Evolutionary conservation across 75 land plant species (phyloP).

Genomic region (Larix kaempferi): DNA sequence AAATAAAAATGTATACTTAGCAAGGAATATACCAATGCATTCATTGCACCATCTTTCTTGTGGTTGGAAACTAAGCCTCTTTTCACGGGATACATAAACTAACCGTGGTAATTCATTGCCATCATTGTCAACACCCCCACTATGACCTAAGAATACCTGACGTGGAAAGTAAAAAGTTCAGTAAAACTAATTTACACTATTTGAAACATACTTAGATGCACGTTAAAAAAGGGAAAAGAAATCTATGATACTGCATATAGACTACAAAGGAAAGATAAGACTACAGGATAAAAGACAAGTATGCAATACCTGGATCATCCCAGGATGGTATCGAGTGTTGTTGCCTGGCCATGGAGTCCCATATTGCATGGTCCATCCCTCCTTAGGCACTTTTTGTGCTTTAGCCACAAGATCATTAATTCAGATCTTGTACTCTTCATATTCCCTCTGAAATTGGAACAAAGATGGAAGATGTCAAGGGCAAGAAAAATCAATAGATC

Average conservation of each 20-base stretch:
- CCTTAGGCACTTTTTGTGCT: slow-evolving; percentile 74
- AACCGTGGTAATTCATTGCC: slow-evolving; percentile 87
- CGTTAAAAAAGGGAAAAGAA: slow-evolving; percentile 31
- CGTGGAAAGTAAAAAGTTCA: not conserved
- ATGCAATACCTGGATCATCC: too few species aligned
- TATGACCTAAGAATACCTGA: slow-evolving; percentile 43
- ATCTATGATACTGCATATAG: slow-evolving; percentile 25
- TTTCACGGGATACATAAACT: slow-evolving; percentile 90
- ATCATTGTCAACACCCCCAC: slow-evolving; percentile 76
- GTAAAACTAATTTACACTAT: too few species aligned
- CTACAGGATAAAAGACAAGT: not conserved
- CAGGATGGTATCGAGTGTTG: too few species aligned
- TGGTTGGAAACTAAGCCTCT: slow-evolving; percentile 84
- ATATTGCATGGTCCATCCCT: slow-evolving; percentile 89
- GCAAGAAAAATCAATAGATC: too few species aligned
- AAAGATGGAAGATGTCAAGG: too few species aligned
- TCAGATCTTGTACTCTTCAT: slow-evolving; percentile 77
- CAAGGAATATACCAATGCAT: slow-evolving; percentile 56
- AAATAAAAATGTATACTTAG: not conserved
- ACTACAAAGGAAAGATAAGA: slow-evolving; percentile 1
- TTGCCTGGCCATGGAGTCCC: slow-evolving; percentile 95
- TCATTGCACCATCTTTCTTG: slow-evolving; percentile 94
- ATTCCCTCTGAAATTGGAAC: too few species aligned
- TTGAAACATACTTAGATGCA: not conserved
- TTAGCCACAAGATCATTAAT: slow-evolving; percentile 79